phyloP scores from a whole-genome alignment of 176 grass and related monocot species.

The Tuctoria greenei region DNA sequence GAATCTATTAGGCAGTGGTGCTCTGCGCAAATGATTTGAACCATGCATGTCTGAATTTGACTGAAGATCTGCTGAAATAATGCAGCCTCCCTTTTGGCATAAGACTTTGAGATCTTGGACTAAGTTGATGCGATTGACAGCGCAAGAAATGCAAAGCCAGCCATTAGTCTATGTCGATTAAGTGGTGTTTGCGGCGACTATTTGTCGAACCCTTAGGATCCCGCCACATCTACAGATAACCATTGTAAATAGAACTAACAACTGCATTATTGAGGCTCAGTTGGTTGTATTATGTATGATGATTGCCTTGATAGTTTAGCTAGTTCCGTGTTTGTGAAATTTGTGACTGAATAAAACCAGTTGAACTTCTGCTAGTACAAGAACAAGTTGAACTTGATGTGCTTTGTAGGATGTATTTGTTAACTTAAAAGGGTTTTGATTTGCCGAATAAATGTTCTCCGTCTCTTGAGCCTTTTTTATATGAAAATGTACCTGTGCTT shows the following conservation, averaged over 20 bases:
- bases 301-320: neutral
- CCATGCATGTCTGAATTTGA: conserved; percentile 10
- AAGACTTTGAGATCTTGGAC: conserved; percentile 5
- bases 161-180: neutral
- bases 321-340: neutral
- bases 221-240: neutral
- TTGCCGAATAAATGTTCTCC: neutral
- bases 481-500: conserved; percentile 1
- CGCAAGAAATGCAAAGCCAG: neutral
- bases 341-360: neutral
- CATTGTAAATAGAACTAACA: neutral
- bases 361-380: neutral
- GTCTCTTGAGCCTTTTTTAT: neutral
- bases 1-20: conserved; percentile 41
- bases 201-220: neutral
- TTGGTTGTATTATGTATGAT: neutral
- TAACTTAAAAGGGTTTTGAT: conserved; percentile 2
- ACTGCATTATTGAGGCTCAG: conserved; percentile 26
- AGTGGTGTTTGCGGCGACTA: neutral
- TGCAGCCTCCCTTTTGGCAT: neutral
- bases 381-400: neutral
- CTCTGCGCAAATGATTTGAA: conserved; percentile 18
- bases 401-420: neutral
- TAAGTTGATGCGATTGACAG: conserved; percentile 2
- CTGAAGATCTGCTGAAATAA: neutral